Conservation (phyloP, 164 flowering plant genomes). For the Aristolochia fimbriata region DNA sequence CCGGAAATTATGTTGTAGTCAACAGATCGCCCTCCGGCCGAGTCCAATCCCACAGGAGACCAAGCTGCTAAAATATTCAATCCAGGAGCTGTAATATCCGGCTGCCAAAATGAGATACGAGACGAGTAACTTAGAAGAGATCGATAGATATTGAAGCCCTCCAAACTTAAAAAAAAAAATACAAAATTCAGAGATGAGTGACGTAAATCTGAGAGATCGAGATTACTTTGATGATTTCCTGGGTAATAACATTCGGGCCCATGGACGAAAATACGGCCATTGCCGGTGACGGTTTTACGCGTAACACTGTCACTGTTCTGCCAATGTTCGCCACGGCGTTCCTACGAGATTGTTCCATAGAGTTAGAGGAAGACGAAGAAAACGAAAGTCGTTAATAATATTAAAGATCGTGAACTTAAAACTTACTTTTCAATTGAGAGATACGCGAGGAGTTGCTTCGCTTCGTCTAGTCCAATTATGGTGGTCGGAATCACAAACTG, state of each 20-base stretch:
- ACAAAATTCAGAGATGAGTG: no score
- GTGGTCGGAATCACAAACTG: conserved; percentile 11
- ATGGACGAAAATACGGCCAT: conserved; percentile 40
- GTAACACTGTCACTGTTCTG: conserved; percentile 19
- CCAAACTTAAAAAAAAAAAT: no score
- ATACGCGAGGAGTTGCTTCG: conserved; percentile 5
- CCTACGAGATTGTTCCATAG: conserved; percentile 10
- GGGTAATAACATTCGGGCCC: conserved; percentile 38
- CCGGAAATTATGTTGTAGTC: conserved; percentile 12
- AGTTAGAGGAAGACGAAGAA: background rate
- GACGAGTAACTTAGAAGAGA: no score
- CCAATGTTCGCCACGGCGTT: conserved; percentile 31
- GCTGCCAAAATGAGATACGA: conserved; percentile 2
- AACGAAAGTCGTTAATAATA: no score
- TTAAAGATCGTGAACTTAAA: background rate
- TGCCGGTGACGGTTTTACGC: conserved; percentile 31
- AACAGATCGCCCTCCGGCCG: conserved; percentile 1
- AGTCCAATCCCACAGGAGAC: conserved; percentile 3
- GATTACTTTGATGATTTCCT: conserved; percentile 36
- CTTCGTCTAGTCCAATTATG: conserved; percentile 4
- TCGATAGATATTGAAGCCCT: no score
- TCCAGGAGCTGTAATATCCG: conserved; percentile 14
- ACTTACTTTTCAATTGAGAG: conserved; percentile 6
- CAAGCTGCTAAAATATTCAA: conserved; percentile 12
- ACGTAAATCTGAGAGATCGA: background rate